Evolutionary conservation across 371 early-diverging fungal genomes (phyloP), one percentile per base, ranked within the genome.

Genomic region (Haplosporangium sp.): DNA sequence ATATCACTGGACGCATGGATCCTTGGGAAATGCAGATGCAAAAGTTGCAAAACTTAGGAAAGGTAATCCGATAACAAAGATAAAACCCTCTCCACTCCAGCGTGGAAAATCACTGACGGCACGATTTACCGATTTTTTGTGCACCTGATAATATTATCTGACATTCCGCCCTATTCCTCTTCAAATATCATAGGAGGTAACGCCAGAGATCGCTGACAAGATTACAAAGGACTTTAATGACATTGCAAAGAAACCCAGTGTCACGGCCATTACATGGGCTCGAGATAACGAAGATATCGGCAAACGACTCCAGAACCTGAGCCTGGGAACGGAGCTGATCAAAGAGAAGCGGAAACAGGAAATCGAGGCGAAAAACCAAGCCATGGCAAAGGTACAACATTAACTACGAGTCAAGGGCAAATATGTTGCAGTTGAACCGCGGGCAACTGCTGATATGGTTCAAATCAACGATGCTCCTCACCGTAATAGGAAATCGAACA

Each of bases 1-100:
- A 69, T 43, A 69, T 75, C n/a, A 75, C 75, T 0, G 69, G 69
- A 45, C 75, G 70, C 13, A 69, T 75, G 46, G 75, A 75, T 54
- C 75, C 75, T 13, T 75, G 75, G 75, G 70, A 69, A 42, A 23
- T 61, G 8, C 47, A 66, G 59, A 54, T 75, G 58, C 75, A 65
- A 60, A 60, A 69, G 42, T 12, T 75, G 14, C 69, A 69, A 46
- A 66, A 69, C 23, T 64, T 61, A 16, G 62, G 66, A 45, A 75
- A 66, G 55, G 75, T 75, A 48, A 66, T 5, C 9, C 1, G 6
- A 29, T 43, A 18, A 41, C 10, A 41, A 59, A 9, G 46, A 58
- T 12, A 23, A 14, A 47, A 29, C n/a, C n/a, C n/a, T n/a, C n/a
- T n/a, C n/a, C n/a, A n/a, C n/a, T n/a, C n/a, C n/a, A 29, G 29